These are phyloP conservation scores for Trichoderma pleuroti DNA, from an alignment of 2,329 filamentous ascomycete genomes.

Conservation along the genomic window DNA sequence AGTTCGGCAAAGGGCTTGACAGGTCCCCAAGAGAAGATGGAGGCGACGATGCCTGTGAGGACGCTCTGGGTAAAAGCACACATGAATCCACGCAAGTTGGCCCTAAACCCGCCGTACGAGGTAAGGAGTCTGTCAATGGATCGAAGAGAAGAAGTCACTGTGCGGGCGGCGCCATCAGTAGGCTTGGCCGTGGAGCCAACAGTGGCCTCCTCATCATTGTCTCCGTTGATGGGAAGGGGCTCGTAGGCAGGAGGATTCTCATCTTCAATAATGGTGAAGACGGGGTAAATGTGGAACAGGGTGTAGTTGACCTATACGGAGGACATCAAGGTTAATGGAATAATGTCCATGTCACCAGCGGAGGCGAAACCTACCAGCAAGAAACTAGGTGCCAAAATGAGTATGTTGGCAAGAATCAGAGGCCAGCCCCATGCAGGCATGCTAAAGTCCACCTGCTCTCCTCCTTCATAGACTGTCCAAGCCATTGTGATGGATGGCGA, in stretches of 20 bases:
- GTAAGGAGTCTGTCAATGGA: conserved; percentile 54
- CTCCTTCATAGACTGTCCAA: conserved; percentile 33
- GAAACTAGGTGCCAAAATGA: conserved; percentile 45
- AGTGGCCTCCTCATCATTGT: conserved; percentile 34
- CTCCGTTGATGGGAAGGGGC: conserved; percentile 36
- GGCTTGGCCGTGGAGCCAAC: conserved; percentile 32
- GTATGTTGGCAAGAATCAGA: conserved; percentile 38
- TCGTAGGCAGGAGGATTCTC: conserved; percentile 55
- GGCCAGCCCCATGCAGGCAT: conserved; percentile 40
- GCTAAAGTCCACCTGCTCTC: conserved; percentile 29
- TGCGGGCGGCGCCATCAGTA: conserved; percentile 34
- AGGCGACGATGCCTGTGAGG: conserved; percentile 36
- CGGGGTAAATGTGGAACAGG: conserved; percentile 47
- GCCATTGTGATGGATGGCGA: not conserved
- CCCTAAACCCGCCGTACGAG: conserved; percentile 58
- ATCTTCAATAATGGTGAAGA: conserved; percentile 57
- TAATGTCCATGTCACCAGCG: not conserved
- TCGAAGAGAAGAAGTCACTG: conserved; percentile 51
- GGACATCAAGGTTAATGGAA: not conserved
- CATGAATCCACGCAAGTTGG: conserved; percentile 66
- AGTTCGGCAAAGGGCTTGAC: conserved; percentile 23
- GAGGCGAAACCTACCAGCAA: conserved; percentile 37
- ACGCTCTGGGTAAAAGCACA: conserved; percentile 43
- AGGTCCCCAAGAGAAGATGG: conserved; percentile 41
- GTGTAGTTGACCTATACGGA: conserved; percentile 49